A percentile compares a stretch with the other conserved stretches of the same genome.
Evolutionary conservation across 2,329 filamentous ascomycete genomes (phyloP).

Genomic region (Trichophyton verrucosum): DNA sequence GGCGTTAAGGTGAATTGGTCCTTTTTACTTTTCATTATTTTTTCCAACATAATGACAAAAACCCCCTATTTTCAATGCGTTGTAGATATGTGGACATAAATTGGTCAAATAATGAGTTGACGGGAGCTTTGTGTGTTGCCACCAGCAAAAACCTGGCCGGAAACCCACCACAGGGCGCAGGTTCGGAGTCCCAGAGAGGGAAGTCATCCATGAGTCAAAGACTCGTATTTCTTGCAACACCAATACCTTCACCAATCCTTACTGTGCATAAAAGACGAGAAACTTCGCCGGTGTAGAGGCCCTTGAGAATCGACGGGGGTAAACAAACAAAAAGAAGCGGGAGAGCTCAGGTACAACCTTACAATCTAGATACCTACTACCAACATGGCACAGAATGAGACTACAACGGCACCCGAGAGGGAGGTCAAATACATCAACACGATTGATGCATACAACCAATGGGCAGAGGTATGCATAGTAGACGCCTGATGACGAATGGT

Average conservation of each 20-base stretch:
- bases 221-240: background rate
- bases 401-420: background rate
- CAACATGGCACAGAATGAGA: background rate
- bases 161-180: background rate
- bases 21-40: background rate
- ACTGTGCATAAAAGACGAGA: background rate
- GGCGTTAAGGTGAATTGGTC: background rate
- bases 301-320: no score
- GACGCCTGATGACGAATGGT: background rate
- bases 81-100: background rate
- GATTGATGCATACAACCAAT: conserved; percentile 28
- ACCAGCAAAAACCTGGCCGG: background rate
- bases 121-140: background rate
- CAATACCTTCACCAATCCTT: background rate
- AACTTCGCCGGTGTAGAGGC: no score
- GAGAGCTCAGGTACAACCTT: no score
- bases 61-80: no score
- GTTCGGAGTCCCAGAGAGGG: background rate
- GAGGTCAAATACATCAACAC: conserved; percentile 24
- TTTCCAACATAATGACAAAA: background rate
- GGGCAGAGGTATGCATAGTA: conserved; percentile 22
- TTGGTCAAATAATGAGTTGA: background rate
- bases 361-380: background rate
- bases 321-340: no score
- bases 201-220: background rate